Conservation (phyloP, 305 asterid genomes). For the Solanum hybrid region DNA sequence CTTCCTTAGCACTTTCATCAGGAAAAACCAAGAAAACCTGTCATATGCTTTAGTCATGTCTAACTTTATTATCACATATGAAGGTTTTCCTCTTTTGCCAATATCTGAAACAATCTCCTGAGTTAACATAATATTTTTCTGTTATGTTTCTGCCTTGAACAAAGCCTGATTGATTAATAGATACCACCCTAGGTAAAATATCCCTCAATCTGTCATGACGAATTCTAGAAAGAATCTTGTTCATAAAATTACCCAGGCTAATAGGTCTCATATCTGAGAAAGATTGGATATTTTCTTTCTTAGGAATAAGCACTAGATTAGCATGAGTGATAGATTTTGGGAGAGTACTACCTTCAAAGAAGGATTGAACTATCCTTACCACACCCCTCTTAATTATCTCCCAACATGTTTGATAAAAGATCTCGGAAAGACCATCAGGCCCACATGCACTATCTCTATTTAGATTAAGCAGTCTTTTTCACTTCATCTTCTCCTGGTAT, state of each 20-base stretch:
- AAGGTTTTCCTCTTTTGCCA: too few species aligned
- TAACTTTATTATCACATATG: background rate
- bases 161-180: background rate
- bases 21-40: background rate
- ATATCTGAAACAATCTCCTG: too few species aligned
- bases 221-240: background rate
- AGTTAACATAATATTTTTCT: too few species aligned
- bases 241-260: background rate
- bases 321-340: background rate
- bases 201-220: background rate
- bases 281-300: background rate
- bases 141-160: too few species aligned
- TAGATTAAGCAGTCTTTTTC: background rate
- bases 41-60: background rate
- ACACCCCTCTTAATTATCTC: background rate
- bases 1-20: too few species aligned
- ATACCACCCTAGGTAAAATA: background rate
- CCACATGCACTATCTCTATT: background rate
- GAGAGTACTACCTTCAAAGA: background rate
- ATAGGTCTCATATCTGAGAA: background rate
- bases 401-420: background rate
- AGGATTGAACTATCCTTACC: background rate
- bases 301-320: background rate
- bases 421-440: background rate
- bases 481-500: background rate